Conservation (phyloP, 2,329 filamentous ascomycete genomes). For the Xylaria sp. region DNA sequence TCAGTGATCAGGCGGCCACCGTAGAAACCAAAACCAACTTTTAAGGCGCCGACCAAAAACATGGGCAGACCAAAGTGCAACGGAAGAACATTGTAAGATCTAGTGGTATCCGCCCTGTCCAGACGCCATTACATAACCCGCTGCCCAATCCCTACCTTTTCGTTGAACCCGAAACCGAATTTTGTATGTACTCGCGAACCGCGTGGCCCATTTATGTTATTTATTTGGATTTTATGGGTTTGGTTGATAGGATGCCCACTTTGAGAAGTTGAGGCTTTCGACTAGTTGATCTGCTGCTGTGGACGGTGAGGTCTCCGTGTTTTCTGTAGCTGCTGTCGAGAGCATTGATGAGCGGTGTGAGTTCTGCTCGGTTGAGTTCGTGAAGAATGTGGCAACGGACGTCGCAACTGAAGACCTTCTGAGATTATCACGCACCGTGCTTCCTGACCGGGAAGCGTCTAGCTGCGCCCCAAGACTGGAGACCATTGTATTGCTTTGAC, state of each 20-base stretch:
- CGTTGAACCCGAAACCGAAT: conserved; percentile 20
- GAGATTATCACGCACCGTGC: conserved; percentile 62
- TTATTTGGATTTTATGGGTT: background rate
- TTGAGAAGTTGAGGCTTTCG: conserved; percentile 57
- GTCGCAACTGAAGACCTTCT: conserved; percentile 66
- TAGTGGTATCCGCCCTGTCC: conserved; percentile 48
- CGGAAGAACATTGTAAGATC: conserved; percentile 35
- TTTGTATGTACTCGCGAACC: conserved; percentile 29
- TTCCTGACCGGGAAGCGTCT: conserved; percentile 49
- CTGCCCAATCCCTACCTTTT: conserved; percentile 18
- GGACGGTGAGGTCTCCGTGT: conserved; percentile 54
- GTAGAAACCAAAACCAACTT: background rate
- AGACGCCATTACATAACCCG: conserved; percentile 40
- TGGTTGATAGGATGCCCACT: conserved; percentile 46
- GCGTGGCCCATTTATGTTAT: conserved; percentile 26
- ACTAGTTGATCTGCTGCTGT: conserved; percentile 48
- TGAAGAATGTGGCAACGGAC: conserved; percentile 69
- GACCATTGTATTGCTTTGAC: conserved; percentile 41
- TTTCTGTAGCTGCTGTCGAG: conserved; percentile 59
- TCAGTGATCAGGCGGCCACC: background rate
- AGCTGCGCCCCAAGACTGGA: conserved; percentile 41
- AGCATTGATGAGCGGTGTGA: conserved; percentile 66
- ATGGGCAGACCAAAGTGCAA: background rate
- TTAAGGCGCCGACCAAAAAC: background rate
- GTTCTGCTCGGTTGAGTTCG: conserved; percentile 59